A percentile compares a stretch with the other conserved stretches of the same genome.
Conservation (phyloP, 768 basidiomycete genomes). For the Leccinum incarnatum region DNA sequence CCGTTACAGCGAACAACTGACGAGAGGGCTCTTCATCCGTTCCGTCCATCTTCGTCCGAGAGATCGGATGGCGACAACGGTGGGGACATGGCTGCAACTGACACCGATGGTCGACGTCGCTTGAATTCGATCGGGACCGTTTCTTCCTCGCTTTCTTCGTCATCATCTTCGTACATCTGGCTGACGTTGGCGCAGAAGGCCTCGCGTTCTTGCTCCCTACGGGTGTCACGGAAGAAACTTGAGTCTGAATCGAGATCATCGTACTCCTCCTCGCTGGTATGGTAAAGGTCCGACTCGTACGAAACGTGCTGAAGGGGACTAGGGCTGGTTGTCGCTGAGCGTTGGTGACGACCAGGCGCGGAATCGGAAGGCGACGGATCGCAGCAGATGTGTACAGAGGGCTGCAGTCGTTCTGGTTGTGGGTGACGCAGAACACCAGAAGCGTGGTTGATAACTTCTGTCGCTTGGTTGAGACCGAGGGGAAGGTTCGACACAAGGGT, state of each 20-base stretch:
- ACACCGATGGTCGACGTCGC: constrained; percentile 34
- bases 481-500: constrained; percentile 36
- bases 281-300: constrained; percentile 31
- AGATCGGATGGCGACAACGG: constrained; percentile 21
- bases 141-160: constrained; percentile 39
- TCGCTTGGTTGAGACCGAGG: constrained; percentile 28
- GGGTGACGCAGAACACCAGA: constrained; percentile 26
- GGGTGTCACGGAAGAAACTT: constrained; percentile 34
- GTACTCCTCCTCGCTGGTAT: constrained; percentile 30
- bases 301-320: constrained; percentile 38
- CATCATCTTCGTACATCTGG: constrained; percentile 32
- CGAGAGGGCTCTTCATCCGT: constrained; percentile 7
- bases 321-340: constrained; percentile 36
- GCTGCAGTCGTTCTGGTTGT: constrained; percentile 30
- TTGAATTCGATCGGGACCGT: constrained; percentile 33
- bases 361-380: constrained; percentile 27
- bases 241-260: constrained; percentile 34
- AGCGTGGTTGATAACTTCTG: constrained; percentile 21
- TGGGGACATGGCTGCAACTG: constrained; percentile 26
- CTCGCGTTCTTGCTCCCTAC: constrained; percentile 22
- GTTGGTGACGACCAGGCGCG: constrained; percentile 23
- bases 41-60: constrained; percentile 14
- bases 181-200: constrained; percentile 31
- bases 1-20: constrained; percentile 1
- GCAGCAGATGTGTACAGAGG: constrained; percentile 22